Base-by-base conservation (phyloP, 129 eudicot genomes). In the Scalesia atractyloides region DNA sequence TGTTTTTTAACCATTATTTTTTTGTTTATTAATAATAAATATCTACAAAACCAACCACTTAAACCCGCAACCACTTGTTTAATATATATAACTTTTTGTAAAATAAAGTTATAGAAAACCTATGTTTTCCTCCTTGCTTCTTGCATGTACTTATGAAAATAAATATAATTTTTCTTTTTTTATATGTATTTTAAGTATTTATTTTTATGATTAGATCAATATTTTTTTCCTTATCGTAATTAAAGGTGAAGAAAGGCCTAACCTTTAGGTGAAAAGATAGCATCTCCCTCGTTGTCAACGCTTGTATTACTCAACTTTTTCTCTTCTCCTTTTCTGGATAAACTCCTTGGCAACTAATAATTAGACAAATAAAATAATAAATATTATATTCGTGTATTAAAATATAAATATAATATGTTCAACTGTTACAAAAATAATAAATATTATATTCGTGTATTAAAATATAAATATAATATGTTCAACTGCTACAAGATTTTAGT, bases 241-340 rank as follows among this genome's bases (percentile, higher is more conserved):
- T 0, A 18, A 59, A 59, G 37, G 17, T n/a, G 36, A 53, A 19
- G 34, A 52, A 37, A 57, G 14, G 5, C 52, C 54, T 47, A 20
- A 90, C 96, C 93, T 85, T 77, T 81, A 18, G 85, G 86, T 36
- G 93, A 87, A 33, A 79, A 75, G 30, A 70, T 61, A 17, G 81
- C 75, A 36, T 82, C 81, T 41, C 62, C 79, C 41, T 82, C 88
- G 26, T 79, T 73, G 62, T 49, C 85, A 52, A 39, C 72, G 67
- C 63, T n/a, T 75, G 68, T 16, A 59, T 43, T 56, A 58, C 33
- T 44, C 73, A 70, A 65, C 81, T 81, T 79, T 79, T 76, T 84
- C 22, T 65, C 57, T 52, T 75, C 66, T 4, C 64, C 71, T 77
- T 77, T 62, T 70, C 46, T 61, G 30, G 81, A 70, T 37, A 49